Conservation (phyloP, 83 land plant genomes). For the Thuja plicata region DNA sequence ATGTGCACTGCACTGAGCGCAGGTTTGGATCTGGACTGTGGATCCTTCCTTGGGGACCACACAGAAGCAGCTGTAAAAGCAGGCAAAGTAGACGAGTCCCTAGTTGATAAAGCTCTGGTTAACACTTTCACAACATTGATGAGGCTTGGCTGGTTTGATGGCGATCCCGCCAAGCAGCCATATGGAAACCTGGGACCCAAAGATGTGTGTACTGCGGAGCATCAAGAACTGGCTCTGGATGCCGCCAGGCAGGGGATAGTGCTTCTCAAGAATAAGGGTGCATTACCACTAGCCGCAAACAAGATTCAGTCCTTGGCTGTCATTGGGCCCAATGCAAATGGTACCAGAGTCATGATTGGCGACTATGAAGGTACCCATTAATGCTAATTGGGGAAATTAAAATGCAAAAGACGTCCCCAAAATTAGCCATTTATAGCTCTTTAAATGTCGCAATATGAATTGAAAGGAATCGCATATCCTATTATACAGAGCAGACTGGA, state of each 20-base stretch:
- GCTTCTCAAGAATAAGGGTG: slow-evolving; percentile 61
- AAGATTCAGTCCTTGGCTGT: slow-evolving; percentile 40
- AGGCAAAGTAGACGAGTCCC: slow-evolving; percentile 44
- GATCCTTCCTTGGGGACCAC: slow-evolving; percentile 55
- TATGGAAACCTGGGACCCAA: slow-evolving; percentile 59
- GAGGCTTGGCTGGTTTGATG: slow-evolving; percentile 91
- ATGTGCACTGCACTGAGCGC: background rate
- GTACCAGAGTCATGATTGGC: slow-evolving; percentile 52
- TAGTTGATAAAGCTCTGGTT: slow-evolving; percentile 49
- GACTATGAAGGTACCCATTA: slow-evolving; percentile 50
- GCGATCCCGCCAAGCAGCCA: slow-evolving; percentile 51
- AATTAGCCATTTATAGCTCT: background rate
- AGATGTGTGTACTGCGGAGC: slow-evolving; percentile 67
- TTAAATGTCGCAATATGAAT: background rate
- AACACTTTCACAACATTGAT: slow-evolving; percentile 68
- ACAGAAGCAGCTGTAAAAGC: slow-evolving; percentile 49
- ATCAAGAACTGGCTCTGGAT: slow-evolving; percentile 74
- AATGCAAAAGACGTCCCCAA: background rate
- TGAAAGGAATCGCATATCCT: background rate
- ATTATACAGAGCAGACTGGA: background rate
- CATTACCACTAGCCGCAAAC: slow-evolving; percentile 43
- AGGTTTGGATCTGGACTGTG: slow-evolving; percentile 93
- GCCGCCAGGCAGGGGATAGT: slow-evolving; percentile 87
- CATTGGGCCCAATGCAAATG: slow-evolving; percentile 72
- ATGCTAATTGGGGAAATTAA: background rate